Evolutionary conservation across 2,329 filamentous ascomycete genomes (phyloP).

Genomic region (Penicillium sp.): DNA sequence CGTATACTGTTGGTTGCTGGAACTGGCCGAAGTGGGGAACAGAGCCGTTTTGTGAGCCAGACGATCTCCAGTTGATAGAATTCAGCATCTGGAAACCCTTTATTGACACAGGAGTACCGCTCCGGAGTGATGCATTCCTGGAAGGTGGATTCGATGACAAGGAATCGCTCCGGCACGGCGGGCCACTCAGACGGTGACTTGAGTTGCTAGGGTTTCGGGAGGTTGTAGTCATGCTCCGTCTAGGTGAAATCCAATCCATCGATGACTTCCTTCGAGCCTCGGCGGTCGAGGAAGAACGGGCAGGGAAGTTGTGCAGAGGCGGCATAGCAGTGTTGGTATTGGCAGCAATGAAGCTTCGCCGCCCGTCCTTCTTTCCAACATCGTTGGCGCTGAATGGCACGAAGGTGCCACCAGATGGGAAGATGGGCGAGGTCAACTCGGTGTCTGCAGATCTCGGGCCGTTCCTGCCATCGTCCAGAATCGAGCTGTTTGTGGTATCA

Average conservation of each 20-base stretch:
- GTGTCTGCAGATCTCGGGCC: conserved; percentile 28
- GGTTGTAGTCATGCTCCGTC: conserved; percentile 34
- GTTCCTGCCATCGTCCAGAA: conserved; percentile 33
- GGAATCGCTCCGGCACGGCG: conserved; percentile 34
- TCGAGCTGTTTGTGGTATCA: conserved; percentile 40
- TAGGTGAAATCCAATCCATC: conserved; percentile 26
- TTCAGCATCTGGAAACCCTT: conserved; percentile 3
- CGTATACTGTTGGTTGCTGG: conserved; percentile 24
- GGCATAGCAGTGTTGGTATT: conserved; percentile 25
- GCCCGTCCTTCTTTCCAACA: conserved; percentile 33
- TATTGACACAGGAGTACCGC: conserved; percentile 11
- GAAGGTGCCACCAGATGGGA: conserved; percentile 36
- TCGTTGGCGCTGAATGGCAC: conserved; percentile 40
- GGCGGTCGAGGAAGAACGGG: conserved; percentile 27
- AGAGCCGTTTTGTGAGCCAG: conserved; percentile 15
- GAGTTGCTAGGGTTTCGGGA: conserved; percentile 29
- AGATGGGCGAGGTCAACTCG: conserved; percentile 30
- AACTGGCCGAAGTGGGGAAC: conserved; percentile 26
- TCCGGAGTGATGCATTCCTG: conserved; percentile 19
- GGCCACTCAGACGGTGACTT: conserved; percentile 23
- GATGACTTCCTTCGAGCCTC: conserved; percentile 25
- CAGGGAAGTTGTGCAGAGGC: conserved; percentile 25
- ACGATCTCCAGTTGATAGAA: conserved; percentile 10
- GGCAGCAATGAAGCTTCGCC: conserved; percentile 27
- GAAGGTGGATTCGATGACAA: conserved; percentile 23